A percentile compares a stretch with the other conserved stretches of the same genome.
phyloP scores from a whole-genome alignment of 257 asterid species.

The Solanum clarkiae region DNA sequence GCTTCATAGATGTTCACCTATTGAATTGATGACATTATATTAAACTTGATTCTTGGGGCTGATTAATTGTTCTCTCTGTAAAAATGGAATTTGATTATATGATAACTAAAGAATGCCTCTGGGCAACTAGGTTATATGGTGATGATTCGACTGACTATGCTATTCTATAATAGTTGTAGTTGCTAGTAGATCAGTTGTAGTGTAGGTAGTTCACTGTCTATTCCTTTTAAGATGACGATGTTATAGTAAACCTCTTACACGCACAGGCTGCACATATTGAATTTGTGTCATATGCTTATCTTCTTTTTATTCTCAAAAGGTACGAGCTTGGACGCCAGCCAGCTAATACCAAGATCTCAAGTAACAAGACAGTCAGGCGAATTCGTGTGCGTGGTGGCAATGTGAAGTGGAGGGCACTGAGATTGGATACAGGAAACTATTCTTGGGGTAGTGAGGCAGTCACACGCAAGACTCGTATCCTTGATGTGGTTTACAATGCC shows the following conservation, averaged over 20 bases:
- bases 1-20: not conserved
- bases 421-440: slow-evolving; percentile 59
- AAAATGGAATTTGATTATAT: not conserved
- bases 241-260: not conserved
- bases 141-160: not conserved
- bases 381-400: slow-evolving; percentile 70
- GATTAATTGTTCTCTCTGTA: not conserved
- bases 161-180: not conserved
- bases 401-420: slow-evolving; percentile 65
- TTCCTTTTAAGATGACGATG: not conserved
- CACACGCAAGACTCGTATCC: slow-evolving; percentile 52
- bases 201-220: not conserved
- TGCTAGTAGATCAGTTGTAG: not conserved
- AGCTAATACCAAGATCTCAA: slow-evolving; percentile 59
- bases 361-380: slow-evolving; percentile 62
- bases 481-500: slow-evolving; percentile 70
- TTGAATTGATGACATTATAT: not conserved
- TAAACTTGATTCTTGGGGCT: not conserved
- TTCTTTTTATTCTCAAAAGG: slow-evolving; percentile 11
- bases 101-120: not conserved
- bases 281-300: not conserved
- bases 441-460: slow-evolving; percentile 75
- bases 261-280: not conserved
- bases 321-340: slow-evolving; percentile 88
- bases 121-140: not conserved